Evolutionary conservation across 306 rosid genomes (phyloP), one percentile per base, ranked within the genome.

Genomic region (Begonia masoniana): DNA sequence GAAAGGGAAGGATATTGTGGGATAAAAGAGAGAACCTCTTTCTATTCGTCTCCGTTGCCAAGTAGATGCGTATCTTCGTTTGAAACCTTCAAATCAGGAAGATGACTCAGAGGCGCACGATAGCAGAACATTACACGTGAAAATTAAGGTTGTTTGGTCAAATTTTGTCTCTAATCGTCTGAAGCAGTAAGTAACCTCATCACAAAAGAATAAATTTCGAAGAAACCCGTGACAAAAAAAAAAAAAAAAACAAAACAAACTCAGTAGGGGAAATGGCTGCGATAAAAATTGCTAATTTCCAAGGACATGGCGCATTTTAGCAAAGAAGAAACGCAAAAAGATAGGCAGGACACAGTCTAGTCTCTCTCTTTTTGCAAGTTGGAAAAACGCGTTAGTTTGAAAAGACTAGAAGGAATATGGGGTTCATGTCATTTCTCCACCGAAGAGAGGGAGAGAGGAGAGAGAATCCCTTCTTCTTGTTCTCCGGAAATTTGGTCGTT

Each of bases 41-140:
- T 12, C 13, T 6, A 10, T 51, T 54, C 10, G 11, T 31, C 39
- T 31, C 8, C 9, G 39, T 31, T 31, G 74, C 75, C 74, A 74
- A 43, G 48, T 57, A 36, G 49, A 62, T 62, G 45, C 52, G 41
- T 49, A 49, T 23, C 21, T 57, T 50, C 53, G 51, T 83, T 83
- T 80, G 88, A 81, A 78, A 58, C 62, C 80, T 84, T 81, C 94
- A 78, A 69, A 61, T 69, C 52, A 43, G 59, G 74, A 64, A 31
- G 39, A 31, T 35, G 56, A 68, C 64, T 45, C 54, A 45, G 67
- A 23, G 50, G 63, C 70, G 65, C 70, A 57, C 15, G 53, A 47
- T 67, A 52, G 74, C 62, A 55, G 39, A 31, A 31, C 39, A 48
- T 6, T 1, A 36, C 45, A 58, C 75, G 59, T 70, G 70, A 49